These are phyloP conservation scores for Talaromyces marneffei DNA, from an alignment of 2,329 filamentous ascomycete species.

Conservation along the genomic window DNA sequence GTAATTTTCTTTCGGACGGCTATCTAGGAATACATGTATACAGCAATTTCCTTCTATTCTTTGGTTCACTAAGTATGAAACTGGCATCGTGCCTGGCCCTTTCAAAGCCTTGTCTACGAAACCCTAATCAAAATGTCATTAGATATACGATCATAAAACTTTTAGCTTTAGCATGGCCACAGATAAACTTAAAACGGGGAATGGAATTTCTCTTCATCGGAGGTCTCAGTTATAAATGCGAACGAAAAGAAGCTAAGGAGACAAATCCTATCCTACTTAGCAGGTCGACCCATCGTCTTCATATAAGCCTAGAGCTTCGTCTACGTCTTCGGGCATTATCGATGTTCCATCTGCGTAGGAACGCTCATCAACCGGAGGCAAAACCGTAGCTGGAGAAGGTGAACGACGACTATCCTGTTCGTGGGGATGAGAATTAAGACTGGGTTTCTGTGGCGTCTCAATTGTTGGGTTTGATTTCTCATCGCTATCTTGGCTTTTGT, in stretches of 20 bases:
- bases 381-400: neutral
- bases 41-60: neutral
- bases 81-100: neutral
- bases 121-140: neutral
- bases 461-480: neutral
- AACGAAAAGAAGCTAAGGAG: too few species aligned
- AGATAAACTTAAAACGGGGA: neutral
- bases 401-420: neutral
- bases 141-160: neutral
- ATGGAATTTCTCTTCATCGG: neutral
- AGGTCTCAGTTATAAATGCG: neutral
- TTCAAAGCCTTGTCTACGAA: neutral
- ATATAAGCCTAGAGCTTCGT: slow-evolving; percentile 30
- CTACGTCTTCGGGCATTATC: slow-evolving; percentile 32
- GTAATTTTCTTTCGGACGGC: neutral
- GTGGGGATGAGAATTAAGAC: neutral
- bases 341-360: neutral
- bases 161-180: neutral
- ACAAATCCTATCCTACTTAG: neutral
- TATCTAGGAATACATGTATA: neutral
- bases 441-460: neutral
- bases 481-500: neutral
- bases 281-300: neutral
- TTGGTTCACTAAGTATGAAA: neutral
- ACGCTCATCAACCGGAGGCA: neutral